These are phyloP conservation scores for Magnolia changhungtana DNA, from an alignment of 164 flowering plant genomes.

Conservation along the genomic window DNA sequence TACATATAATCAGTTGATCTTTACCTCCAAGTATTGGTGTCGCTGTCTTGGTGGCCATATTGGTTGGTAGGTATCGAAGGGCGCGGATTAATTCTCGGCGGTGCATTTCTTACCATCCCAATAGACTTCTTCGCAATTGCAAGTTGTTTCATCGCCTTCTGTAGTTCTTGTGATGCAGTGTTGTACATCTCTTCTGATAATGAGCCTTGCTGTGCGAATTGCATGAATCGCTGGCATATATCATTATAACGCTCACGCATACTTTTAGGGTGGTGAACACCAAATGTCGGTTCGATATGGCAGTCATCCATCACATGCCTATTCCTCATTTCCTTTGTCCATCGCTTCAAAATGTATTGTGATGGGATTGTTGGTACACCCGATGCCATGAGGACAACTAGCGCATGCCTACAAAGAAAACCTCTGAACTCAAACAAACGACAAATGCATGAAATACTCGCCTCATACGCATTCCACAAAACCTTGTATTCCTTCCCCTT, in stretches of 20 bases:
- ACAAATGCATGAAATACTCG: slow-evolving; percentile 1
- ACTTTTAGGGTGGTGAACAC: background rate
- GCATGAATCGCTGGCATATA: background rate
- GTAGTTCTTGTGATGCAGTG: background rate
- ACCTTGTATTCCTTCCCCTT: slow-evolving; percentile 5
- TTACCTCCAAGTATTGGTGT: background rate
- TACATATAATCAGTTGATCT: background rate
- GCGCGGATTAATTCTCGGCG: slow-evolving; percentile 18
- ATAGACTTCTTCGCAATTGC: background rate
- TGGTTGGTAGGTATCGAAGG: background rate
- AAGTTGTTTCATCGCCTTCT: background rate
- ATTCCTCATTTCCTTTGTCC: slow-evolving; percentile 6
- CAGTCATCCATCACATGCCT: background rate
- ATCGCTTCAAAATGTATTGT: slow-evolving; percentile 4
- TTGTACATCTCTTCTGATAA: background rate
- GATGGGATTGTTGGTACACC: slow-evolving; percentile 4
- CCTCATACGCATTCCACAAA: background rate
- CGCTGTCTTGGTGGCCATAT: background rate
- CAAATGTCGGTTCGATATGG: background rate
- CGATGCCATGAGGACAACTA: slow-evolving; percentile 4
- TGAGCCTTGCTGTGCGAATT: background rate
- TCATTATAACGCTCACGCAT: background rate
- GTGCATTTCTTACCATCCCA: slow-evolving; percentile 12
- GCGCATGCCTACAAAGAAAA: slow-evolving; percentile 5
- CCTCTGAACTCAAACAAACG: slow-evolving; percentile 3